Base-by-base conservation (phyloP, 1,139 yeast genomes). In the Magnusiomyces paraingens region DNA sequence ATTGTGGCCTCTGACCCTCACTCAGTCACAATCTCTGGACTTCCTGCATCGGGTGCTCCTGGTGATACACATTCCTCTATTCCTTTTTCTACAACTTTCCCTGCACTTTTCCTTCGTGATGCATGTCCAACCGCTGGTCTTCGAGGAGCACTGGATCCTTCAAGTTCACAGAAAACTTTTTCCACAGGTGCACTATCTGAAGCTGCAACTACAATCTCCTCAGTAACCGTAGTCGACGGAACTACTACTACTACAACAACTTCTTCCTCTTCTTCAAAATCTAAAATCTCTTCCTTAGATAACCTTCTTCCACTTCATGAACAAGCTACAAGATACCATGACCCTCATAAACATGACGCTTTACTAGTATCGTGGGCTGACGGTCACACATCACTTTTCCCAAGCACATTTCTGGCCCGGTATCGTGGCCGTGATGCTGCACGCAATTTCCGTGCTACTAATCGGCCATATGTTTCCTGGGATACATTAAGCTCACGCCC, bases 131-230 rank as follows among this genome's bases (percentile, higher is more conserved):
- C 81, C 2, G 63, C 71, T 0, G 67, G 63, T 14, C 32, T 26
- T 4, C 40, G 21, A 5, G 49, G 39, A 12, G 79, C 86, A 1
- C 76, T 84, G 3, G 87, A 86, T 60, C 72, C 74, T 1, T 66
- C 69, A 35, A 77, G 89, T 0, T 76, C 77, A 39, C 94, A 86
- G 64, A 86, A 84, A 64, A 66, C 76, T 35, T 84, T 86, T 67
- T 81, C 87, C 10, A 84, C 93, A 0, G 84, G 81, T 1, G 71
- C 77, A 53, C 32, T 26, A 4, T 26, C 32, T 4, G 32, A 4
- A 4, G 32, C 32, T 5, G 32, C 32, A 26, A 26, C 32, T 8
- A 26, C 32, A 4, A 68, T 79, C 4, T 62, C 69, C 2, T 48
- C 56, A 1, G 59, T 60, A 14, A 50, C 66, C n/a, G 53, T 54